Conservation (phyloP, 2,329 filamentous ascomycete genomes). For the Fusarium domesticum region DNA sequence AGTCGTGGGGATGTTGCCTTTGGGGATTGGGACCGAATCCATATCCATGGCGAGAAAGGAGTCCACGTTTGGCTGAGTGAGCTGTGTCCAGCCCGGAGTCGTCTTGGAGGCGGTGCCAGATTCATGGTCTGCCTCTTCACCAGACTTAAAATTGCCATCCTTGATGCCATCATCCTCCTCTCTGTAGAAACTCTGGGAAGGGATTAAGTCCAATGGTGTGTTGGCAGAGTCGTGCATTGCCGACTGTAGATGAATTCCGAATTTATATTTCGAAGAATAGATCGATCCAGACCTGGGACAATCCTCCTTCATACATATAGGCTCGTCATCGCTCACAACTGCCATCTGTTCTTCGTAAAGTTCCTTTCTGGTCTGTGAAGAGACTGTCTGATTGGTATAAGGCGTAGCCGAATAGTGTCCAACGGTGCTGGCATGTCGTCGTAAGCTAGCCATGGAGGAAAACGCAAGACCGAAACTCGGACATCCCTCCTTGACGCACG, state of each 20-base stretch:
- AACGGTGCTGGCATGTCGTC: background rate
- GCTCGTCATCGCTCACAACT: slow-evolving; percentile 3
- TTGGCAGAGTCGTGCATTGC: slow-evolving; percentile 2
- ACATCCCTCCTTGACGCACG: slow-evolving; percentile 9
- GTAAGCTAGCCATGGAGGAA: background rate
- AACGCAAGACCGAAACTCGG: slow-evolving; percentile 5
- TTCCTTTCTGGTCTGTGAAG: too few relatives aligned
- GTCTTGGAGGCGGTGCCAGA: too few relatives aligned
- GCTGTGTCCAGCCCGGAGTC: too few relatives aligned
- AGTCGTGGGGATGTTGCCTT: background rate
- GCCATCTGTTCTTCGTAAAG: background rate
- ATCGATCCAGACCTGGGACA: slow-evolving; percentile 6
- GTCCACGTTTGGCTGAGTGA: too few relatives aligned
- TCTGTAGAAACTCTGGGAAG: slow-evolving; percentile 2
- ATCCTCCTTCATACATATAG: slow-evolving; percentile 6
- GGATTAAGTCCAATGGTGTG: too few relatives aligned
- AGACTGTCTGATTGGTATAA: background rate
- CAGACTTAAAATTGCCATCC: too few relatives aligned
- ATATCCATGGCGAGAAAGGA: too few relatives aligned
- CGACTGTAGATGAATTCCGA: slow-evolving; percentile 10
- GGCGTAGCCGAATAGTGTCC: background rate
- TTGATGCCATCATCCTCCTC: slow-evolving; percentile 9
- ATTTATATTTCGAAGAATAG: background rate
- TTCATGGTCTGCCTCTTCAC: too few relatives aligned
- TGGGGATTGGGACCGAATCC: too few relatives aligned